Percentiles rank a stretch among this genome's conserved stretches.
phyloP scores from a whole-genome alignment of 2,329 filamentous ascomycete genomes.

The Pseudogymnoascus sp. region DNA sequence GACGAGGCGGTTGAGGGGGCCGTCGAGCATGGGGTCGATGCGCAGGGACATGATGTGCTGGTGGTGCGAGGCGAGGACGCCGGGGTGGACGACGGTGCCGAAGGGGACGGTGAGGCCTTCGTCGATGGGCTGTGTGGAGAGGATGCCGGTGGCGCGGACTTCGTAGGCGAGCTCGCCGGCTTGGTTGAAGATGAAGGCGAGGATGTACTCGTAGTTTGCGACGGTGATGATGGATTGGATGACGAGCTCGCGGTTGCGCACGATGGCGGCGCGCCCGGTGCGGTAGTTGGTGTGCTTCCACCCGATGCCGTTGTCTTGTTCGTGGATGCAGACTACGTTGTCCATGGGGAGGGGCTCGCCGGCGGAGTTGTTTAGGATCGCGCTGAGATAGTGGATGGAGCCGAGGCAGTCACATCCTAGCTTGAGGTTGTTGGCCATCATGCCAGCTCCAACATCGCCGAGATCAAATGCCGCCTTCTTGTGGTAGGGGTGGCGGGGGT shows the following conservation, averaged over 20 bases:
- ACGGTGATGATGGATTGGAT: conserved; percentile 64
- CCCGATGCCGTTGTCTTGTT: conserved; percentile 57
- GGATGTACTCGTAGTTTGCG: conserved; percentile 65
- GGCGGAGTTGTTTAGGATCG: conserved; percentile 48
- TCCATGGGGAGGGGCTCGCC: conserved; percentile 50
- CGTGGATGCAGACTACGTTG: conserved; percentile 62
- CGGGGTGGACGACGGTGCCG: conserved; percentile 60
- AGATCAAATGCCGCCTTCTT: conserved; percentile 64
- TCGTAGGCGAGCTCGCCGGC: conserved; percentile 59
- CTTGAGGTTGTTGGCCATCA: conserved; percentile 60
- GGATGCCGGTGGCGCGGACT: conserved; percentile 58
- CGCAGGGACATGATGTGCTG: conserved; percentile 68
- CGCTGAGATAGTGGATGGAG: conserved; percentile 58
- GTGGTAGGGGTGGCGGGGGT: conserved; percentile 59
- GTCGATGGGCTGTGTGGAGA: conserved; percentile 59
- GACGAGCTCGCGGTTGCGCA: conserved; percentile 56
- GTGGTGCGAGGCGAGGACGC: conserved; percentile 60
- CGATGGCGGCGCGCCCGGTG: conserved; percentile 53
- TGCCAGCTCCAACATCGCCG: conserved; percentile 56
- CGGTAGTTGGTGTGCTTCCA: conserved; percentile 66
- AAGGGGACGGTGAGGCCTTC: conserved; percentile 54
- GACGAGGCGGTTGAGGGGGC: conserved; percentile 44
- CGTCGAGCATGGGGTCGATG: conserved; percentile 53
- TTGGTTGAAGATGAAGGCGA: conserved; percentile 64
- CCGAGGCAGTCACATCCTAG: conserved; percentile 64